Conservation (phyloP, 2,329 filamentous ascomycete genomes). For the Clonostachys byssicola region DNA sequence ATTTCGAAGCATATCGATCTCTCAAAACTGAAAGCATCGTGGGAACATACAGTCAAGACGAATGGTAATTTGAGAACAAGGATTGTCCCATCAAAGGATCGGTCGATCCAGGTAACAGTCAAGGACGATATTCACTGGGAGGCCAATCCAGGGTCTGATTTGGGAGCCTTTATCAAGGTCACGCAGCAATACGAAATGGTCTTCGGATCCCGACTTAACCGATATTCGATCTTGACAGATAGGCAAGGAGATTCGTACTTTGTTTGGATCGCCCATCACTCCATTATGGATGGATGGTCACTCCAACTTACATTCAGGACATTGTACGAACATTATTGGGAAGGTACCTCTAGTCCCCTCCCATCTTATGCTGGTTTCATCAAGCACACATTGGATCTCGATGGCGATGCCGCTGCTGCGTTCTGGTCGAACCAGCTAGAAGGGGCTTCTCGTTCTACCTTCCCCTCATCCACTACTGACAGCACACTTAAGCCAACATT, state of each 20-base stretch:
- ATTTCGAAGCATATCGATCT: neutral
- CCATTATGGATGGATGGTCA: slow-evolving; percentile 17
- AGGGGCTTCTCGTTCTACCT: neutral
- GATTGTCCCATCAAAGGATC: neutral
- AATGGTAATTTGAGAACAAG: neutral
- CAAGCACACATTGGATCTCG: neutral
- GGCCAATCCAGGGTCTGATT: neutral
- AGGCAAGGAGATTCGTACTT: slow-evolving; percentile 4
- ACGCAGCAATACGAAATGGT: slow-evolving; percentile 7
- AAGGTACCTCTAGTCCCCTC: neutral
- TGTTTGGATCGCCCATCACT: slow-evolving; percentile 15
- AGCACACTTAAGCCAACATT: neutral
- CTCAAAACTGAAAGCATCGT: neutral
- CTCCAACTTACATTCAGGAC: slow-evolving; percentile 1
- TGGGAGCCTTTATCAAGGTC: neutral
- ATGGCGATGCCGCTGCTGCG: neutral
- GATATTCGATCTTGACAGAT: slow-evolving; percentile 4
- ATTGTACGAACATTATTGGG: neutral
- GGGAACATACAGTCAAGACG: neutral
- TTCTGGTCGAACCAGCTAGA: neutral
- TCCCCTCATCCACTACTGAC: neutral
- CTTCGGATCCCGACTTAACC: slow-evolving; percentile 6
- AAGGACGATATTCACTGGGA: neutral
- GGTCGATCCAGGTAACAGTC: slow-evolving; percentile 2
- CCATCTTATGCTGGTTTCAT: neutral